Base-by-base conservation (phyloP, 768 basidiomycete genomes). In the Boletales sp. region DNA sequence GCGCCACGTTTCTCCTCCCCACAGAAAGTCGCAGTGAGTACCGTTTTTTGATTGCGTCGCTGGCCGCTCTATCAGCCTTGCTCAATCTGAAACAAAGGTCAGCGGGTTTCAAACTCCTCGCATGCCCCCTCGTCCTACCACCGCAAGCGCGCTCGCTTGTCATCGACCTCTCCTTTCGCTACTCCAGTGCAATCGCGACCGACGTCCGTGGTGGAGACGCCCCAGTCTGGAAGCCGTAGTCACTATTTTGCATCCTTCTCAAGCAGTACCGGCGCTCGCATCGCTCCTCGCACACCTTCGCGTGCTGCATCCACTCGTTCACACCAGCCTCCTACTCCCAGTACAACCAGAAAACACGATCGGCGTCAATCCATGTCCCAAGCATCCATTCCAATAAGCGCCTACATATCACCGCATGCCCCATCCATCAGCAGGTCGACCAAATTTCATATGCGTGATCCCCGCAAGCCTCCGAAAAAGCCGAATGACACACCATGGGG, bases 391-490 rank as follows among this genome's bases (percentile, higher is more conserved):
- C 88, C 88, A 3, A 79, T 91, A 48, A 85, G 84, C 36, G 88
- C 88, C 4, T 72, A 89, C 55, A 76, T 91, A 38, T 83, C 86
- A 4, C 87, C 88, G 0, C 87, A 86, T 59, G 87, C 85, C 21
- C 88, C 87, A 5, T 90, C 88, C 8, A 59, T 91, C 35, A 69
- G 74, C 34, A 74, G 71, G 40, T 82, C 81, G 12, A 67, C 77
- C 28, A 75, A 73, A 15, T 90, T 83, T 57, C 86, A 90, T 60
- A 90, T 90, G 88, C 81, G 85, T 32, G 88, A 90, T 65, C 88
- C 87, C 0, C 78, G 82, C 17, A 84, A 74, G 56, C 86, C 86
- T 5, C 75, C 79, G 1, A 80, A 76, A 39, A 67, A 63, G 50
- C 60, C 78, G 4, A 75, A 78, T 49, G 69, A 72, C 45, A 88